Evolutionary conservation across 352 stramenopile genomes (phyloP).

Genomic region (Paralagenidium karlingii): DNA sequence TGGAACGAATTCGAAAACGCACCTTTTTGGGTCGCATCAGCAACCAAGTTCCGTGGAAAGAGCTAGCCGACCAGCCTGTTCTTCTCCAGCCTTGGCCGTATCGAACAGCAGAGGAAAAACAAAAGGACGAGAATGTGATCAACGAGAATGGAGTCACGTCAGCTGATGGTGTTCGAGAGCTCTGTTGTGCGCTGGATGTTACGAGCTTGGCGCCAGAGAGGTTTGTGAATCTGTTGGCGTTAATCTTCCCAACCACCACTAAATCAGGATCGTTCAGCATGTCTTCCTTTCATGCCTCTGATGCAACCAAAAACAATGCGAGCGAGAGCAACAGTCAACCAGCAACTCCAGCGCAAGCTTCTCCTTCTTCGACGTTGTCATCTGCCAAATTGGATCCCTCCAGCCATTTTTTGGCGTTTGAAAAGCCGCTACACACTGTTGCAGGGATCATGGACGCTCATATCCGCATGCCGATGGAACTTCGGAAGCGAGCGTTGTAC

Average conservation of each 20-base stretch:
- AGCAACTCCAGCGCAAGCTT: neutral
- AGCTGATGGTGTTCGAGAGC: constrained; percentile 14
- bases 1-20: constrained; percentile 60
- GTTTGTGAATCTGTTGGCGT: constrained; percentile 47
- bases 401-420: constrained; percentile 68
- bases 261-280: too few relatives aligned
- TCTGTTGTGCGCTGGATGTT: constrained; percentile 3
- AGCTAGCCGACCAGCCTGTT: constrained; percentile 34
- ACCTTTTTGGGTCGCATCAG: constrained; percentile 36
- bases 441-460: constrained; percentile 60
- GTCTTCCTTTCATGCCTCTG: too few relatives aligned
- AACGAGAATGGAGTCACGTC: too few relatives aligned
- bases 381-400: constrained; percentile 11
- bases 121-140: too few relatives aligned
- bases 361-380: neutral
- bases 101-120: too few relatives aligned
- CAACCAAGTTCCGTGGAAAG: constrained; percentile 11
- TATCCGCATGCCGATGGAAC: constrained; percentile 16
- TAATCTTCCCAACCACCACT: constrained; percentile 78
- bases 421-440: constrained; percentile 67
- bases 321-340: constrained; percentile 4
- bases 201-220: constrained; percentile 19
- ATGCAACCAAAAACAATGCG: constrained; percentile 9
- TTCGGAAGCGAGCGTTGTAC: constrained; percentile 59
- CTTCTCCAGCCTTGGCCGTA: constrained; percentile 77